Evolutionary conservation across 441 rosid genomes (phyloP).

Genomic region (Pelargonium citronellum): DNA sequence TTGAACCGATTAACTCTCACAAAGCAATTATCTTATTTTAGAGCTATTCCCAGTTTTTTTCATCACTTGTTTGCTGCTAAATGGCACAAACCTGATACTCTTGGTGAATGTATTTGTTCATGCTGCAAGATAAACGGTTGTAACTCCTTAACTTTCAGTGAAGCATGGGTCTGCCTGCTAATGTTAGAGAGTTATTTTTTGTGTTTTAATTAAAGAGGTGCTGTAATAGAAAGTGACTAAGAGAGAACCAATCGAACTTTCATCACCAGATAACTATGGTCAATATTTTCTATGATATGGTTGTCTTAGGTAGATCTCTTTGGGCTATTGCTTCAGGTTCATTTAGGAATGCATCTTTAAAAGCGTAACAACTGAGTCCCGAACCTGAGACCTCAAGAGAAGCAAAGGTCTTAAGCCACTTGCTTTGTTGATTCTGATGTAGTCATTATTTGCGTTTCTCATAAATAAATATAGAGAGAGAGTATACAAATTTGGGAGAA

Average conservation of each 20-base stretch:
- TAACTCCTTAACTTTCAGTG: neutral
- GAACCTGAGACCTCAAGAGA: no score
- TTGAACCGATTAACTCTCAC: neutral
- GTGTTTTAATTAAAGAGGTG: no score
- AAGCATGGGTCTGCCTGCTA: conserved; percentile 1
- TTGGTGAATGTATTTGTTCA: neutral
- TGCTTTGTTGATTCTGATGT: neutral
- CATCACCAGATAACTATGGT: neutral
- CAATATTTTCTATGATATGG: neutral
- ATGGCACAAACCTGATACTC: neutral
- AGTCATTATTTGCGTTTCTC: neutral
- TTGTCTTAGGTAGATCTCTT: neutral
- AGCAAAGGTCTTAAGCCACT: no score
- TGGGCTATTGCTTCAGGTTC: neutral
- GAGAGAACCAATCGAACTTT: neutral
- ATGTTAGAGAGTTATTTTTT: neutral
- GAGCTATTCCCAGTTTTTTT: neutral
- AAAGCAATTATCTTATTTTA: neutral
- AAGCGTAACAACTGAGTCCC: no score
- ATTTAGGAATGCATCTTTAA: neutral
- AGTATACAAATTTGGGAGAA: neutral
- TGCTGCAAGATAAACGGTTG: neutral
- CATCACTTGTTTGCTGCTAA: neutral
- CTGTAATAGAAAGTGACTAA: neutral
- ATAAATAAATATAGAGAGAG: neutral